Evolutionary conservation across 345 rosid species (phyloP).

Genomic region (Cardamine resedifolia): DNA sequence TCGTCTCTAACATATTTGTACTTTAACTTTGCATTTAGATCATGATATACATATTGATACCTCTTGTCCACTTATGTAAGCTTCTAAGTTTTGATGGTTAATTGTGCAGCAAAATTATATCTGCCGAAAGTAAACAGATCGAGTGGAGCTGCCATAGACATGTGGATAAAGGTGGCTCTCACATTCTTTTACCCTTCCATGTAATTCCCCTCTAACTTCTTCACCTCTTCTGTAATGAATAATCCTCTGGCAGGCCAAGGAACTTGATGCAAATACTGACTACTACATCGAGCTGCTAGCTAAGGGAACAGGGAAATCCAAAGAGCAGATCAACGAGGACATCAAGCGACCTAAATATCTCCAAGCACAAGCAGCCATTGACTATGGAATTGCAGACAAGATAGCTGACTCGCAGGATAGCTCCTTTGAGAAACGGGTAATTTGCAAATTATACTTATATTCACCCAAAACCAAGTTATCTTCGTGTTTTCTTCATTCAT

Average conservation of each 20-base stretch:
- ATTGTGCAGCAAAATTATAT: slow-evolving; percentile 70
- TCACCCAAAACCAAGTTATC: slow-evolving; percentile 5
- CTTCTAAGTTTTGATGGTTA: slow-evolving; percentile 11
- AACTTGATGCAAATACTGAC: slow-evolving; percentile 69
- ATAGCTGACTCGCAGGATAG: slow-evolving; percentile 53
- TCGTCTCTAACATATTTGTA: slow-evolving; percentile 4
- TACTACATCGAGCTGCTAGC: slow-evolving; percentile 69
- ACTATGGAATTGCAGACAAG: slow-evolving; percentile 88
- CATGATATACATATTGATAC: background rate
- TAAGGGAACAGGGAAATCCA: slow-evolving; percentile 72
- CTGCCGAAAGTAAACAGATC: slow-evolving; percentile 75
- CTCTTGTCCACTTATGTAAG: slow-evolving; percentile 1
- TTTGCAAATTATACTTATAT: background rate
- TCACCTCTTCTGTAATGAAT: slow-evolving; percentile 9
- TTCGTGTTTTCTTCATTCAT: slow-evolving; percentile 17
- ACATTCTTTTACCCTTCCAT: background rate
- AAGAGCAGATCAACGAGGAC: slow-evolving; percentile 74
- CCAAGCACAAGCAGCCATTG: slow-evolving; percentile 69
- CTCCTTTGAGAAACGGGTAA: slow-evolving; percentile 68
- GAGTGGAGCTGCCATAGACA: slow-evolving; percentile 76
- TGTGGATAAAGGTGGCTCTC: slow-evolving; percentile 75
- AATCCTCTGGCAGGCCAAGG: slow-evolving; percentile 62
- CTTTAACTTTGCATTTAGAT: slow-evolving; percentile 3
- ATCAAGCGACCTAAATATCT: slow-evolving; percentile 70
- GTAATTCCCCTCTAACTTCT: background rate